phyloP scores from a whole-genome alignment of 768 basidiomycete genomes.

The Floccularia luteovirens region DNA sequence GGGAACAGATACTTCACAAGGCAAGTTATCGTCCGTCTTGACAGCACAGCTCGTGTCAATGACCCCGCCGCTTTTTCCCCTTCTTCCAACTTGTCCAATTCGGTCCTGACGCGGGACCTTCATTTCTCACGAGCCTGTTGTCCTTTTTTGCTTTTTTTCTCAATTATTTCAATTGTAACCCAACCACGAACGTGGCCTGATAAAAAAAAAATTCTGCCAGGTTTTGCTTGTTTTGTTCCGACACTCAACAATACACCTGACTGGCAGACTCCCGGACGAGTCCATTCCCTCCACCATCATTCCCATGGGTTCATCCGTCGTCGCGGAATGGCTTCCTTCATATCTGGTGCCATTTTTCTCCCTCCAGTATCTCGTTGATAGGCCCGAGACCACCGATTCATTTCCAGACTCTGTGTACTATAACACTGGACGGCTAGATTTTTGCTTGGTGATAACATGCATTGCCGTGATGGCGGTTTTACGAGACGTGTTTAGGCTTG shows the following conservation, averaged over 20 bases:
- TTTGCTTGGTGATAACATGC: conserved; percentile 73
- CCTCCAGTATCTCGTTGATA: conserved; percentile 59
- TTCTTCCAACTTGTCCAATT: too few species aligned
- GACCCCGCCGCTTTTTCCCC: too few species aligned
- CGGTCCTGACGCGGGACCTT: too few species aligned
- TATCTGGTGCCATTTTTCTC: conserved; percentile 62
- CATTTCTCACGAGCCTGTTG: not conserved
- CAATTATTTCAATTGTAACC: not conserved
- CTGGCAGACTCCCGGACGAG: too few species aligned
- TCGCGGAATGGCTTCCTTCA: conserved; percentile 34
- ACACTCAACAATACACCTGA: too few species aligned
- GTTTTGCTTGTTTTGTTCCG: too few species aligned
- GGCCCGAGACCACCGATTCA: conserved; percentile 58
- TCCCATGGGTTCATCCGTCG: not conserved
- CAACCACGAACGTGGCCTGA: conserved; percentile 10
- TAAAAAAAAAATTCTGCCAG: not conserved
- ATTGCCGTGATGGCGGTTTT: conserved; percentile 84
- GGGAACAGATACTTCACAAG: too few species aligned
- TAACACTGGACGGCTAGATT: conserved; percentile 64
- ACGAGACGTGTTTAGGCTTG: conserved; percentile 71
- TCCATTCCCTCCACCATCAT: not conserved
- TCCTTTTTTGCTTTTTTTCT: conserved; percentile 5
- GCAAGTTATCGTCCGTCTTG: too few species aligned
- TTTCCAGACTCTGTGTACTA: conserved; percentile 70
- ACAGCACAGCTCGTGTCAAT: too few species aligned